phyloP scores from a whole-genome alignment of 2,329 filamentous ascomycete genomes.

The Verticillium longisporum region DNA sequence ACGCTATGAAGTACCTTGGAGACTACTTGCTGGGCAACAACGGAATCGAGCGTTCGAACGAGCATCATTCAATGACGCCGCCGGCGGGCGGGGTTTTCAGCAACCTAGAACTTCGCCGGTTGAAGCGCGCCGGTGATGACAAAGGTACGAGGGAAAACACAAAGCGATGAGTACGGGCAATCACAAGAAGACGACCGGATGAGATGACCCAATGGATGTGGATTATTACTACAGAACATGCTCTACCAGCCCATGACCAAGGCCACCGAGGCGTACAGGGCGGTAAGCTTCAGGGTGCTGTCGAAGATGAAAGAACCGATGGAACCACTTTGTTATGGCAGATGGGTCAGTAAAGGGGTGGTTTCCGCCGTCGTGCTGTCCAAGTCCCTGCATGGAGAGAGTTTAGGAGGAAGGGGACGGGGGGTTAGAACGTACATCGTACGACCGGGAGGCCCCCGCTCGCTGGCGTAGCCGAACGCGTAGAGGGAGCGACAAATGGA shows the following conservation, averaged over 20 bases:
- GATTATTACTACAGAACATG: neutral
- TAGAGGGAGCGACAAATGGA: slow-evolving; percentile 45
- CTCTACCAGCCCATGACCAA: slow-evolving; percentile 26
- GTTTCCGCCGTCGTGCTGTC: neutral
- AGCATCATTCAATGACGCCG: neutral
- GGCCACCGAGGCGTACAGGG: slow-evolving; percentile 33
- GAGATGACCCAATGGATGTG: neutral
- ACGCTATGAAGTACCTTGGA: slow-evolving; percentile 77
- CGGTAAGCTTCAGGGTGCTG: slow-evolving; percentile 30
- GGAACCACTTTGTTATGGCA: slow-evolving; percentile 24
- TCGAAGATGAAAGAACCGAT: slow-evolving; percentile 25
- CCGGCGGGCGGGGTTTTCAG: neutral
- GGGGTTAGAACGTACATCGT: slow-evolving; percentile 20
- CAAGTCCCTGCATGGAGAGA: neutral
- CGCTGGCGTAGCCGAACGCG: slow-evolving; percentile 44
- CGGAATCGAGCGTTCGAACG: slow-evolving; percentile 44
- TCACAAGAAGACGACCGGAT: neutral
- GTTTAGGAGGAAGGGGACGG: neutral
- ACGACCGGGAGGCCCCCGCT: slow-evolving; percentile 37
- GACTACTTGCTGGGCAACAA: slow-evolving; percentile 70
- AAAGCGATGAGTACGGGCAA: neutral
- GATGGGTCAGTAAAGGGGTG: slow-evolving; percentile 7
- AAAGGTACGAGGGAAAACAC: neutral
- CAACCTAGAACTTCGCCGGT: slow-evolving; percentile 22
- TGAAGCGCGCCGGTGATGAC: slow-evolving; percentile 15